Evolutionary conservation across 768 basidiomycete species (phyloP).

Genomic region (Termitomyces sp.): DNA sequence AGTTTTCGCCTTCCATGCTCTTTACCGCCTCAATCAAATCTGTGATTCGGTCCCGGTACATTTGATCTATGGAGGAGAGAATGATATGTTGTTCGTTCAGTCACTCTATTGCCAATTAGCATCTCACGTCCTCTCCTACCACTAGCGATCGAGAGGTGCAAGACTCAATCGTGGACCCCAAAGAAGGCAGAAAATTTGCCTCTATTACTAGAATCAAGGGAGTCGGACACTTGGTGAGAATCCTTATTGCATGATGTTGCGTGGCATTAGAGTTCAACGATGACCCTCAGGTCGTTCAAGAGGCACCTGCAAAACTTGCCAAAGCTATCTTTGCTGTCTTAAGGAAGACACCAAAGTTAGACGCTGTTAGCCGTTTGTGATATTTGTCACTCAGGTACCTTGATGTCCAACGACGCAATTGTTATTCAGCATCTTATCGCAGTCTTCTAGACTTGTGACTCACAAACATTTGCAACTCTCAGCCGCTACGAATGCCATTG

Average conservation of each 20-base stretch:
- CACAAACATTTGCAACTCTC: too few relatives aligned
- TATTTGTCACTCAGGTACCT: background rate
- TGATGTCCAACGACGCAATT: too few relatives aligned
- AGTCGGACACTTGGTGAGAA: constrained; percentile 25
- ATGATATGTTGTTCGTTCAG: constrained; percentile 24
- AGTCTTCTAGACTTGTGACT: too few relatives aligned
- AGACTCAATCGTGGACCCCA: constrained; percentile 20
- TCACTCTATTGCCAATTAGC: background rate
- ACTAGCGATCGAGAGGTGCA: constrained; percentile 19
- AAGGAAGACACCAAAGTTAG: background rate
- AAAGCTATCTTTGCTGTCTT: constrained; percentile 16
- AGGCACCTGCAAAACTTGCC: constrained; percentile 22
- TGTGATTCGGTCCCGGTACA: constrained; percentile 22
- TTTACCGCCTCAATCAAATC: constrained; percentile 23
- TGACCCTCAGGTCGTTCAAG: constrained; percentile 20
- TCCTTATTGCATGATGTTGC: background rate
- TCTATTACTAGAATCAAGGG: constrained; percentile 21
- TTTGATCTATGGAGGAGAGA: constrained; percentile 23
- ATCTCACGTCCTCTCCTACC: background rate
- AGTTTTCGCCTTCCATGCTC: constrained; percentile 15
- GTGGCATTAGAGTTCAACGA: background rate
- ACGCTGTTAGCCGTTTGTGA: background rate
- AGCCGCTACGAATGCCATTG: too few relatives aligned
- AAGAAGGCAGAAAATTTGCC: constrained; percentile 20
- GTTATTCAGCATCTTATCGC: too few relatives aligned